phyloP scores from a whole-genome alignment of 305 asterid species.

The Salvia sclarea region DNA sequence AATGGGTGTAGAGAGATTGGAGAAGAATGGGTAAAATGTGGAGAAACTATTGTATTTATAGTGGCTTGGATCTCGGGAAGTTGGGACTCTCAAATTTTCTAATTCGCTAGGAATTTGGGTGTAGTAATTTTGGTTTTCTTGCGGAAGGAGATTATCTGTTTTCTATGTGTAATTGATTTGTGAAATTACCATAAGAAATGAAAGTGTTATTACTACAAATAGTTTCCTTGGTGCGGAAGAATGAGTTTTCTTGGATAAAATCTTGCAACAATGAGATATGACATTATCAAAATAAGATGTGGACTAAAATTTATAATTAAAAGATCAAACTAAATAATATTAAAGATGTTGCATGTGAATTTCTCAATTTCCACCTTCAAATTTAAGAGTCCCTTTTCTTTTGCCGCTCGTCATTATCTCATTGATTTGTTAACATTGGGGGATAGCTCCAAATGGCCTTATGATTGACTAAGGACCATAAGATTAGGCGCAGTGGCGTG shows the following conservation, averaged over 20 bases:
- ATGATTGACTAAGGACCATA: too few relatives aligned
- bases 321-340: background rate
- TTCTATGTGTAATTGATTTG: background rate
- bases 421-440: too few relatives aligned
- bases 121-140: constrained; percentile 28
- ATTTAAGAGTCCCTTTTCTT: too few relatives aligned
- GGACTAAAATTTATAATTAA: background rate
- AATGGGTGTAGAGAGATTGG: constrained; percentile 15
- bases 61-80: constrained; percentile 23
- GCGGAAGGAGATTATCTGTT: background rate
- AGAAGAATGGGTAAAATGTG: constrained; percentile 26
- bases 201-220: background rate
- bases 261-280: background rate
- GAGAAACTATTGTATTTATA: background rate
- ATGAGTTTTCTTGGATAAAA: too few relatives aligned
- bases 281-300: background rate
- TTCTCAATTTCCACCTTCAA: too few relatives aligned
- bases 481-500: too few relatives aligned
- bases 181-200: background rate
- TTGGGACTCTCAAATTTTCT: constrained; percentile 14
- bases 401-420: too few relatives aligned
- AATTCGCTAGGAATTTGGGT: constrained; percentile 2
- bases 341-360: too few relatives aligned
- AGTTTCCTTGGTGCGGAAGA: constrained; percentile 8
- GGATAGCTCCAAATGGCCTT: too few relatives aligned